phyloP scores from a whole-genome alignment of 768 basidiomycete genomes.

The Boletus rubescentipes region DNA sequence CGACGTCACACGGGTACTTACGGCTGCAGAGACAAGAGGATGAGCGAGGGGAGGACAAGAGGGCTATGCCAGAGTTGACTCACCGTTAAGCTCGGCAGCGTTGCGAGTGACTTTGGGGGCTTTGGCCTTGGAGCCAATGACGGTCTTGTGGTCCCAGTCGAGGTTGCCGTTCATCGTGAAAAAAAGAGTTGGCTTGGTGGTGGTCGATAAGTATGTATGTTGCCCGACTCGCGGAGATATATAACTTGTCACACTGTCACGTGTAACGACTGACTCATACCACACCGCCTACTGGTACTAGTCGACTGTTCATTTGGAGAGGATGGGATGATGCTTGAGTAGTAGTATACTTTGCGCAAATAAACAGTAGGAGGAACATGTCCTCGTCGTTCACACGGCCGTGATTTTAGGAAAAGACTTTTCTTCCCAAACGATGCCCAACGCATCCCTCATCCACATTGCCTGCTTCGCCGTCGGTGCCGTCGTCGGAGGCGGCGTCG shows the following conservation, averaged over 20 bases:
- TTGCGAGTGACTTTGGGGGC: constrained; percentile 64
- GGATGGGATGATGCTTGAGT: no score
- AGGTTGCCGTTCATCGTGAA: constrained; percentile 42
- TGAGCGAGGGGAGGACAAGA: constrained; percentile 10
- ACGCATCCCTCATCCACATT: constrained; percentile 52
- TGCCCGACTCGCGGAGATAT: no score
- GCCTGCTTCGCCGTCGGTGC: constrained; percentile 85
- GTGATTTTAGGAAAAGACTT: no score
- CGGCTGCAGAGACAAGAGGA: constrained; percentile 41
- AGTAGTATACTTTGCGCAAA: no score
- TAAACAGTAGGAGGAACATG: no score
- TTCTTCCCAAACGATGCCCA: constrained; percentile 35
- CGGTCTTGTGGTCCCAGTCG: constrained; percentile 72
- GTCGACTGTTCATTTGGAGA: no score
- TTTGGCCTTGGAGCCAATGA: constrained; percentile 70
- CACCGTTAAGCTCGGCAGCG: constrained; percentile 56
- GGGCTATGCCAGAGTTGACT: neutral
- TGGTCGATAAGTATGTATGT: constrained; percentile 7
- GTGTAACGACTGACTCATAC: no score
- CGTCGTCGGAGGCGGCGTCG: constrained; percentile 74
- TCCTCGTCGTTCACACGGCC: neutral
- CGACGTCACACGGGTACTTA: constrained; percentile 34
- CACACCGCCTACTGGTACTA: no score
- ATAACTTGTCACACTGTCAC: constrained; percentile 6
- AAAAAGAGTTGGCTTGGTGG: constrained; percentile 1